Evolutionary conservation across 805 yeast genomes (phyloP).

Genomic region (Saccharomyces paradoxus): DNA sequence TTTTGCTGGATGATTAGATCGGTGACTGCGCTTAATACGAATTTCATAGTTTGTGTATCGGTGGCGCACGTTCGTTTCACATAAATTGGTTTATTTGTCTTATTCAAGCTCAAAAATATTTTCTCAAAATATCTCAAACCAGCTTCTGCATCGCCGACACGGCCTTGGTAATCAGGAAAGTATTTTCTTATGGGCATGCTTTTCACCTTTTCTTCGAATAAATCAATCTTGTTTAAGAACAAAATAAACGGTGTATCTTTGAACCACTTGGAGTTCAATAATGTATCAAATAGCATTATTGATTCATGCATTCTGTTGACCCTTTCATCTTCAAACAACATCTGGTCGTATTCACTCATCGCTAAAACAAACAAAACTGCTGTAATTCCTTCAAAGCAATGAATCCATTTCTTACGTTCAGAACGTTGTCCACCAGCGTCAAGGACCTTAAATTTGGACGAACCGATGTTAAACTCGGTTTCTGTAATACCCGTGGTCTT

Average conservation of each 20-base stretch:
- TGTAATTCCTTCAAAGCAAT: constrained; percentile 84
- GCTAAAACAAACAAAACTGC: constrained; percentile 85
- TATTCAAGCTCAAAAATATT: constrained; percentile 55
- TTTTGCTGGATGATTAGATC: constrained; percentile 84
- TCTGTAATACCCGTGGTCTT: constrained; percentile 95
- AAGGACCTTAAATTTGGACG: constrained; percentile 61
- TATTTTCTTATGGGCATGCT: constrained; percentile 58
- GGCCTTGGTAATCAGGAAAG: constrained; percentile 73
- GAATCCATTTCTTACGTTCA: constrained; percentile 90
- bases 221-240: constrained; percentile 81
- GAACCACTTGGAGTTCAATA: constrained; percentile 84
- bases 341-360: constrained; percentile 86
- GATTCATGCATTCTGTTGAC: constrained; percentile 91
- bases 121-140: constrained; percentile 66
- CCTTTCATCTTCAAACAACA: constrained; percentile 78
- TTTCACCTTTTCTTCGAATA: constrained; percentile 62
- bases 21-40: constrained; percentile 85
- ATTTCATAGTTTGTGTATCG: constrained; percentile 79
- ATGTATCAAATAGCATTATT: constrained; percentile 69
- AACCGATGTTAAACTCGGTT: constrained; percentile 62
- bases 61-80: constrained; percentile 95
- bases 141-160: constrained; percentile 52
- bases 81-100: constrained; percentile 64
- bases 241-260: constrained; percentile 76
- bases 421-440: constrained; percentile 97